Conservation (phyloP, 2,329 filamentous ascomycete species). For the Dactylella cylindrospora region DNA sequence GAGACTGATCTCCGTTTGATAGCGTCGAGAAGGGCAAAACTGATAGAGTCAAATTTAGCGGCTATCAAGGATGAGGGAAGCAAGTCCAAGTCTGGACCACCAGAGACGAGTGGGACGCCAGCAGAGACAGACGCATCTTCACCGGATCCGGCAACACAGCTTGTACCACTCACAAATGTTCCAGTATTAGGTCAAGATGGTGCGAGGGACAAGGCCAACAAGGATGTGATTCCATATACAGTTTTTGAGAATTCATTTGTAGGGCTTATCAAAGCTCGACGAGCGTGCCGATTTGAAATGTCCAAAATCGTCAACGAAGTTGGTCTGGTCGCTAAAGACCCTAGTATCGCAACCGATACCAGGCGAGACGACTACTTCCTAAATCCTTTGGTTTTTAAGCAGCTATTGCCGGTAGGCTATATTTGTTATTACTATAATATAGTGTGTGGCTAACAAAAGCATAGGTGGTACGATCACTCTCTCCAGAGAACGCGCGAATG, state of each 20-base stretch:
- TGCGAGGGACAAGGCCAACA: background rate
- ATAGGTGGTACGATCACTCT: background rate
- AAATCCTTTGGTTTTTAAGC: constrained; percentile 1
- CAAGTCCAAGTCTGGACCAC: no score
- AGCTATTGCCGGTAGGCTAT: constrained; percentile 2
- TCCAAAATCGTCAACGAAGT: constrained; percentile 27
- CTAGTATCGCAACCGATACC: constrained; percentile 3
- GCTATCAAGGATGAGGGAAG: no score
- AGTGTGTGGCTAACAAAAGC: no score
- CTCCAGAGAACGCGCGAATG: background rate
- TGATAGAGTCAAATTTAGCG: no score
- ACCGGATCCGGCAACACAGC: no score
- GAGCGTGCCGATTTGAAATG: constrained; percentile 28
- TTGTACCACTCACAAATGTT: no score
- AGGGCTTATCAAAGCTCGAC: constrained; percentile 3
- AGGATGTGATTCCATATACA: background rate
- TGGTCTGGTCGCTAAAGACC: constrained; percentile 3
- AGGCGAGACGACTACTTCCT: constrained; percentile 4
- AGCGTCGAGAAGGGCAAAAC: no score
- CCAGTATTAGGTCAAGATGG: no score
- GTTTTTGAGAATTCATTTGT: background rate
- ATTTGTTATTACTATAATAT: no score
- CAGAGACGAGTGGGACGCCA: no score
- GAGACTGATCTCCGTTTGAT: no score
- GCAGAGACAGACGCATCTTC: no score